Percentiles rank a stretch among this genome's conserved stretches.
phyloP scores from a whole-genome alignment of 78 protist genomes.

The Cavenderia fasciculata region DNA sequence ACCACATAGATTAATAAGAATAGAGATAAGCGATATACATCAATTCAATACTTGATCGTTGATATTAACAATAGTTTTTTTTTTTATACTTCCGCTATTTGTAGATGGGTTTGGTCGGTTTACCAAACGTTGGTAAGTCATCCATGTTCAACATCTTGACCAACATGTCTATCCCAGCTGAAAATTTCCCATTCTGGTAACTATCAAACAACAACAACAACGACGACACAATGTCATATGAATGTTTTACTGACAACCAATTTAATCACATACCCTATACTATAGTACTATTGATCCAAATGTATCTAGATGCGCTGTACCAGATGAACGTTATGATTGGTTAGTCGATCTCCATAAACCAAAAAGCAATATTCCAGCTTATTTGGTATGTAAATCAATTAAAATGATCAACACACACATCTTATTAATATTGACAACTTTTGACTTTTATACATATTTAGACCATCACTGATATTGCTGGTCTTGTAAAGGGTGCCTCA shows the following conservation, averaged over 20 bases:
- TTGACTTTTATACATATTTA: not conserved
- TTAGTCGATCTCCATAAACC: slow-evolving; percentile 91
- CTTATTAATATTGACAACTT: too few species aligned
- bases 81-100: too few species aligned
- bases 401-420: too few species aligned
- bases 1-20: too few species aligned
- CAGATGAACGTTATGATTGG: slow-evolving; percentile 95
- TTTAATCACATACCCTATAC: too few species aligned
- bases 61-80: too few species aligned
- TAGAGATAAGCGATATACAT: too few species aligned
- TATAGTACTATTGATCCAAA: slow-evolving; percentile 77
- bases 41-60: too few species aligned
- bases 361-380: slow-evolving; percentile 91
- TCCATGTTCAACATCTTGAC: slow-evolving; percentile 94
- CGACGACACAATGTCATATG: slow-evolving; percentile 10
- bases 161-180: slow-evolving; percentile 86
- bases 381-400: too few species aligned
- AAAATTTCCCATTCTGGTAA: slow-evolving; percentile 96
- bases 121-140: slow-evolving; percentile 97
- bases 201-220: slow-evolving; percentile 14
- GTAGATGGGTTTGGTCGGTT: slow-evolving; percentile 89
- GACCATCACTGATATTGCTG: slow-evolving; percentile 97
- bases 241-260: not conserved
- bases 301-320: slow-evolving; percentile 88
- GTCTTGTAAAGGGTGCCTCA: slow-evolving; percentile 97